These are phyloP conservation scores for Pestalotiopsis sp. DNA, from an alignment of 2,329 filamentous ascomycete genomes.

Conservation along the genomic window DNA sequence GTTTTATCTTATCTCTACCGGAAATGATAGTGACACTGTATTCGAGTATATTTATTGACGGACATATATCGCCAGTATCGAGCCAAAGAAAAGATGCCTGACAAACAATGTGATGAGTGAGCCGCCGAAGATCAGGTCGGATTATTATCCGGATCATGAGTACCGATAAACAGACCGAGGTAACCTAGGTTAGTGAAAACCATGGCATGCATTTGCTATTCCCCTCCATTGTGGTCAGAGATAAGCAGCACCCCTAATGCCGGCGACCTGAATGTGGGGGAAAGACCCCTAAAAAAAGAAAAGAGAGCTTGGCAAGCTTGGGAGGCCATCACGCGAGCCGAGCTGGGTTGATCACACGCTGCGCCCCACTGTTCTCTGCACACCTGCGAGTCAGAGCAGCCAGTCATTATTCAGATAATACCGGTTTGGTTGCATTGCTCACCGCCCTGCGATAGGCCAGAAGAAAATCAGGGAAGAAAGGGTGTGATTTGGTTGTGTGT, in stretches of 20 bases:
- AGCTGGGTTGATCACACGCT: neutral
- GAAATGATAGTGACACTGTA: neutral
- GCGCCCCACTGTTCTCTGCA: neutral
- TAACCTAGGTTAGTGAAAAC: no score
- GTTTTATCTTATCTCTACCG: neutral
- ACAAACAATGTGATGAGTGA: no score
- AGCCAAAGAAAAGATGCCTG: neutral
- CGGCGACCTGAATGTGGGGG: neutral
- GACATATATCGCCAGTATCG: neutral
- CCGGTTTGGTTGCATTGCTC: neutral
- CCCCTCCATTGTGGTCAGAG: neutral
- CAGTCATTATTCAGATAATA: slow-evolving; percentile 1
- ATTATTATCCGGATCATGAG: no score
- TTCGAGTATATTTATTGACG: neutral
- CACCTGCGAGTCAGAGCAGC: neutral
- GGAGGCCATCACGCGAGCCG: slow-evolving; percentile 1
- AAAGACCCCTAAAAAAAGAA: neutral
- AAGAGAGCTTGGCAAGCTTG: neutral
- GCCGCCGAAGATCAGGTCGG: no score
- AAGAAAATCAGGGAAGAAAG: neutral
- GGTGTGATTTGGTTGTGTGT: neutral
- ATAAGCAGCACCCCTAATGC: neutral
- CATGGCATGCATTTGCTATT: neutral
- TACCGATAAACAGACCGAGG: no score
- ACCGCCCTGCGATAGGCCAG: neutral